Conservation (phyloP, 371 early-diverging fungal species). For the Chytridiales sp. region DNA sequence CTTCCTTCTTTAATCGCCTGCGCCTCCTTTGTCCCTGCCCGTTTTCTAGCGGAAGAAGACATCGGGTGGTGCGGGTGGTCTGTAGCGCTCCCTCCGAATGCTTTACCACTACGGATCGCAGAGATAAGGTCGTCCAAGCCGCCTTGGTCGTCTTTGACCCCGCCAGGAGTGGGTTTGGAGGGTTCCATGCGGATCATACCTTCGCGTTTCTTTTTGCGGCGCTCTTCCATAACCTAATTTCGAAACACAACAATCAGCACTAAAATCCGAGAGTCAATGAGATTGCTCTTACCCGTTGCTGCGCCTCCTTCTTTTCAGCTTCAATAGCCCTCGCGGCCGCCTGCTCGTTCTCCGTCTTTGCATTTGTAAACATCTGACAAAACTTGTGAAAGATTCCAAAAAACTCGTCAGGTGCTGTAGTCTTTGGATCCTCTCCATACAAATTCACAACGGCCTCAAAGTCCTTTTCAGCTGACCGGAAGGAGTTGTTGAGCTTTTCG, state of each 20-base stretch:
- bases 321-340: slow-evolving; percentile 41
- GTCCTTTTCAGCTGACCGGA: slow-evolving; percentile 41
- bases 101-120: slow-evolving; percentile 48
- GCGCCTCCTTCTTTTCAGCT: slow-evolving; percentile 45
- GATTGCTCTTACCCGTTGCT: slow-evolving; percentile 30
- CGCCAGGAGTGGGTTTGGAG: slow-evolving; percentile 9
- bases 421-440: slow-evolving; percentile 44
- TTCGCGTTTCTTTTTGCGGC: slow-evolving; percentile 40
- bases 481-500: slow-evolving; percentile 29
- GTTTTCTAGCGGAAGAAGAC: too few species aligned
- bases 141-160: slow-evolving; percentile 36
- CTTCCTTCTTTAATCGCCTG: too few species aligned
- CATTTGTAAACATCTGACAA: slow-evolving; percentile 24
- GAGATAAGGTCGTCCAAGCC: slow-evolving; percentile 50
- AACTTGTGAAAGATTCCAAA: slow-evolving; percentile 49
- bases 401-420: slow-evolving; percentile 43
- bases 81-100: slow-evolving; percentile 34
- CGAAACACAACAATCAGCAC: not conserved
- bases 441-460: slow-evolving; percentile 34
- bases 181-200: slow-evolving; percentile 5
- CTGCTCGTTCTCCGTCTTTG: slow-evolving; percentile 45
- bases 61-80: too few species aligned
- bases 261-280: too few species aligned
- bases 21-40: too few species aligned
- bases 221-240: slow-evolving; percentile 38